Evolutionary conservation across 2,329 filamentous ascomycete genomes (phyloP), one percentile per base, ranked within the genome.

Genomic region (Periglandula ipomoeae): DNA sequence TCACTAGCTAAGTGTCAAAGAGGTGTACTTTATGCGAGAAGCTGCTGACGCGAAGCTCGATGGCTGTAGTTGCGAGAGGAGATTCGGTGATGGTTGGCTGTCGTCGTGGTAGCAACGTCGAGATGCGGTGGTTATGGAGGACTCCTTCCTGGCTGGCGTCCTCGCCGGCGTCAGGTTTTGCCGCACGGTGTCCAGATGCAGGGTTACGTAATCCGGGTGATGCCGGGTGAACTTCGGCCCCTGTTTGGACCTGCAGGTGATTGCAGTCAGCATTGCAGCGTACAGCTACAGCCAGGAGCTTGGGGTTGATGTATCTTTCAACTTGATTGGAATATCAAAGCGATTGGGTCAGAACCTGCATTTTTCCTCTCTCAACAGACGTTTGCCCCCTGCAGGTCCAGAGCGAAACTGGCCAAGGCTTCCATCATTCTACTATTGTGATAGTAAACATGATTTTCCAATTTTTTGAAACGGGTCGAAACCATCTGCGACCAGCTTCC

Each of bases 81-180:
- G 52, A 55, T 55, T 61, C 55, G 58, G 55, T 56, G 56, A 56
- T 56, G 35, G 35, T 17, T 56, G 51, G 45, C 44, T 46, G 55
- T 47, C 48, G 51, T 55, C 47, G 53, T 44, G 48, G 54, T 49
- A 49, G 42, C 48, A 46, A 53, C 32, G 52, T 46, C 54, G 54
- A 55, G 58, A 56, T 59, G 56, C 59, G 56, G 60, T 58, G 53
- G 59, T 60, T 58, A 61, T 63, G 61, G 60, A 68, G 64, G 63
- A 66, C 65, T 67, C 62, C 59, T 56, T 63, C 60, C 61, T 64
- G 60, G 61, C 61, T 63, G 63, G 60, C 59, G 56, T 54, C 58
- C 61, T 65, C 60, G 60, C 63, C 67, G 64, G 64, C 59, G 58
- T 60, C 64, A 67, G 64, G 67, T 67, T 70, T 70, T 70, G 67